Percentiles rank a stretch among this genome's conserved stretches.
These are phyloP conservation scores for Ajuga chamaepitys DNA, from an alignment of 257 asterid genomes.

Conservation along the genomic window DNA sequence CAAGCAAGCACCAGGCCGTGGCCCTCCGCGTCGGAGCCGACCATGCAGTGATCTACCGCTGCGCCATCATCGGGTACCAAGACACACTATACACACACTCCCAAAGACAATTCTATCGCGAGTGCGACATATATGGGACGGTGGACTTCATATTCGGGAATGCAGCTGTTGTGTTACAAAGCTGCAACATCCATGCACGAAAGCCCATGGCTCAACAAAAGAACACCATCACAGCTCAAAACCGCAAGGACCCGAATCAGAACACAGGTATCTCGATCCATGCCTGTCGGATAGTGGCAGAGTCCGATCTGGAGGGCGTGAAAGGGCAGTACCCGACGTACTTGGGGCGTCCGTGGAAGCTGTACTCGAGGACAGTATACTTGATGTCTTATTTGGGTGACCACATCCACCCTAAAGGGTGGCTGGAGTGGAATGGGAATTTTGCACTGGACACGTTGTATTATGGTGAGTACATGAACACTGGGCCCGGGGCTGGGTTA, in stretches of 20 bases:
- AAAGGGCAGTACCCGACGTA: slow-evolving; percentile 26
- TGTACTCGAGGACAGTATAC: slow-evolving; percentile 37
- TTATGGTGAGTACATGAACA: slow-evolving; percentile 47
- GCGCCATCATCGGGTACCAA: slow-evolving; percentile 39
- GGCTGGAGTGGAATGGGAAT: slow-evolving; percentile 36
- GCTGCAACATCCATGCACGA: slow-evolving; percentile 30
- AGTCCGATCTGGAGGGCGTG: slow-evolving; percentile 26
- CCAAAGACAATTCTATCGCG: slow-evolving; percentile 38
- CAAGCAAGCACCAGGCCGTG: slow-evolving; percentile 49
- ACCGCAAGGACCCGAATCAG: slow-evolving; percentile 47
- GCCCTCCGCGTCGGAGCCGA: slow-evolving; percentile 49
- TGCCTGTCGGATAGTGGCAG: slow-evolving; percentile 25
- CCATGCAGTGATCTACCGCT: slow-evolving; percentile 40
- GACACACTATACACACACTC: slow-evolving; percentile 44
- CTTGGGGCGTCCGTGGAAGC: slow-evolving; percentile 52
- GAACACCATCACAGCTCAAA: slow-evolving; percentile 44
- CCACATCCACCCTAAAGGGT: slow-evolving; percentile 30
- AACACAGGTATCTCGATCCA: slow-evolving; percentile 52
- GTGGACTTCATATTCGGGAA: slow-evolving; percentile 57
- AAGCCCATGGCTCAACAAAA: slow-evolving; percentile 35
- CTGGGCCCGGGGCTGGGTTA: slow-evolving; percentile 34
- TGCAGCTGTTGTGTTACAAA: slow-evolving; percentile 47
- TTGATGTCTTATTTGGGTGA: slow-evolving; percentile 36
- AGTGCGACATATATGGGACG: slow-evolving; percentile 44
- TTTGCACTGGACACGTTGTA: slow-evolving; percentile 36